Evolutionary conservation across 805 yeast genomes (phyloP), one percentile per base, ranked within the genome.

Genomic region (Blastobotrys attinorum): DNA sequence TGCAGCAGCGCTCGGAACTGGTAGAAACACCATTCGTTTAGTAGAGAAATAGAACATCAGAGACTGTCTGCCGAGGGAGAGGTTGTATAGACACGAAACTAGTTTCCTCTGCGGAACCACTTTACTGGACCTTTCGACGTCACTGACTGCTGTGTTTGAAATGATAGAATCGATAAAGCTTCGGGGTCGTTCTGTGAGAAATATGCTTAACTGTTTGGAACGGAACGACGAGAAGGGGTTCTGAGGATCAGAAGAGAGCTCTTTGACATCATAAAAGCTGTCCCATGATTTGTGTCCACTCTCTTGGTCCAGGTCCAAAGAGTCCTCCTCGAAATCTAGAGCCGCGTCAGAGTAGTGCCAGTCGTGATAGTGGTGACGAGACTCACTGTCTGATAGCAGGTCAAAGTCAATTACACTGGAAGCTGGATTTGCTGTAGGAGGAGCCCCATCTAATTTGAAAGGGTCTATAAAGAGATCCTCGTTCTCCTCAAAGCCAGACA

Each of bases 21-120:
- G 35, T 16, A 13, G 11, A 18, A 41, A 41, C 16, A 25, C 37
- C 34, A 34, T 10, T 20, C 27, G 27, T 13, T 22, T 32, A 2
- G 22, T 32, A 11, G 39, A 34, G 22, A 34, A 41, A 6, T 22
- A 16, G 11, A 33, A 35, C 39, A 41, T 21, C 11, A 27, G 20
- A 18, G 44, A 34, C 3, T 35, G 35, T 8, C 44, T 8, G 22
- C 44, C 44, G 11, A 41, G 17, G 13, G 38, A 34, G 15, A 41
- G 39, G 17, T 41, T 35, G 33, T 22, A 35, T 8, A 41, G 39
- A 27, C 39, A 34, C 15, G 34, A 39, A 17, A 39, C 22, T 10
- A 39, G 22, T 10, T 15, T 25, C 7, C 22, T 13, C 17, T 16
- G 21, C 3, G 41, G 34, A 20, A 39, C 13, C 17, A 29, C 15